phyloP scores from a whole-genome alignment of 768 basidiomycete genomes.

The Russula earlei region DNA sequence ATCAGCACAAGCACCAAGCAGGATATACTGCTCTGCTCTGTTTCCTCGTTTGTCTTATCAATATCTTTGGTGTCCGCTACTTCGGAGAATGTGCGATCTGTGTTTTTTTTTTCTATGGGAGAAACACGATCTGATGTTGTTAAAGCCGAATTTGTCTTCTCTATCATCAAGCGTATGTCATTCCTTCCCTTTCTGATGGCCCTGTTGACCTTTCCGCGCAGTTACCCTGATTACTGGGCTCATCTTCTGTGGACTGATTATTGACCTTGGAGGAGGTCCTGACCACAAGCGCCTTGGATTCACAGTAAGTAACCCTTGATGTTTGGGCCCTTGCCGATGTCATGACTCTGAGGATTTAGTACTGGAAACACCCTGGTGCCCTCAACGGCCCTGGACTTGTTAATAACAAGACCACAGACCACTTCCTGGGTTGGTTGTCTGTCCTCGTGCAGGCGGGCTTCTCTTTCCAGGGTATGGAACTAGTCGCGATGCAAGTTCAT shows the following conservation, averaged over 20 bases:
- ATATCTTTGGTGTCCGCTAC: constrained; percentile 62
- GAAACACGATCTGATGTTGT: background rate
- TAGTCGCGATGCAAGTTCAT: constrained; percentile 50
- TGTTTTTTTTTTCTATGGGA: background rate
- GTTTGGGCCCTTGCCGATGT: background rate
- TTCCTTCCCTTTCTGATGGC: background rate
- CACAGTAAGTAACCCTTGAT: constrained; percentile 33
- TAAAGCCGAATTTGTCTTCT: constrained; percentile 54
- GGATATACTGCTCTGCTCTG: constrained; percentile 53
- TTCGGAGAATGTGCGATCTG: constrained; percentile 45
- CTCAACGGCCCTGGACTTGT: constrained; percentile 27
- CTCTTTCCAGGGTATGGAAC: constrained; percentile 71
- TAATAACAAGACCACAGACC: constrained; percentile 29
- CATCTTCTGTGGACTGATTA: constrained; percentile 51
- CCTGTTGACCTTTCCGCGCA: constrained; percentile 23
- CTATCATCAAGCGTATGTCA: constrained; percentile 50
- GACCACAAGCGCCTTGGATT: constrained; percentile 57
- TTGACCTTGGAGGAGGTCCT: constrained; percentile 75
- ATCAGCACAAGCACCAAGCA: constrained; percentile 39
- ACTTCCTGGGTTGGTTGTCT: constrained; percentile 33
- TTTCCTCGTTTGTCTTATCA: constrained; percentile 49
- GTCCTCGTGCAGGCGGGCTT: constrained; percentile 52
- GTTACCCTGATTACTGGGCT: constrained; percentile 54
- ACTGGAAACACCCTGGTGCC: constrained; percentile 67
- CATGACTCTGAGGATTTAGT: constrained; percentile 28